These are phyloP conservation scores for Bryum argenteum DNA, from an alignment of 225 moss, liverwort and hornwort species.

Conservation along the genomic window DNA sequence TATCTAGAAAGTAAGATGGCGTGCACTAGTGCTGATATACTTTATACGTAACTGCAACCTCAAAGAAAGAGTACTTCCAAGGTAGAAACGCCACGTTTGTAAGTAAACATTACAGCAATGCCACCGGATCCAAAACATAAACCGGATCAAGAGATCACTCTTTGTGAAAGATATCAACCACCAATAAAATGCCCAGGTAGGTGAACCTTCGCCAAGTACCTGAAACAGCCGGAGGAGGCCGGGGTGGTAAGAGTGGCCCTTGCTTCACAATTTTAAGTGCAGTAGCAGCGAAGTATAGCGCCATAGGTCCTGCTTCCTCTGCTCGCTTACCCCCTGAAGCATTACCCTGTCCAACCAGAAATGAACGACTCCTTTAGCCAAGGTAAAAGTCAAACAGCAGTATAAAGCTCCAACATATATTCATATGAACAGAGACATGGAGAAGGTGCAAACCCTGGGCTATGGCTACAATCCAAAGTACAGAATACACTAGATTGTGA, in stretches of 20 bases:
- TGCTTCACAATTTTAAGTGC: conserved; percentile 57
- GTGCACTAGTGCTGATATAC: conserved; percentile 14
- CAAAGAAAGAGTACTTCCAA: conserved; percentile 7
- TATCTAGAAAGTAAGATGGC: conserved; percentile 13
- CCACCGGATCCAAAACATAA: conserved; percentile 1
- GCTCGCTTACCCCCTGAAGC: conserved; percentile 66
- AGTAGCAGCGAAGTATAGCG: conserved; percentile 52
- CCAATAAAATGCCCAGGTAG: background rate
- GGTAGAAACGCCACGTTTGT: conserved; percentile 4
- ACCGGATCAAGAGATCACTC: conserved; percentile 9
- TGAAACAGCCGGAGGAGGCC: conserved; percentile 32
- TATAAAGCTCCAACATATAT: background rate
- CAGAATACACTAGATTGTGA: background rate
- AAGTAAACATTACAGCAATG: conserved; percentile 11
- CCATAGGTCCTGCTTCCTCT: conserved; percentile 48
- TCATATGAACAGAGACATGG: background rate
- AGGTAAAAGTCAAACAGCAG: conserved; percentile 1
- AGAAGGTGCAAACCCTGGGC: conserved; percentile 8
- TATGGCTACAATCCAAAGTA: background rate
- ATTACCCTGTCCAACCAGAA: conserved; percentile 70
- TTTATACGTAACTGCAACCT: conserved; percentile 16
- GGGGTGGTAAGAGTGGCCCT: conserved; percentile 45
- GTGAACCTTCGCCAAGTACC: conserved; percentile 38
- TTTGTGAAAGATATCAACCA: background rate
- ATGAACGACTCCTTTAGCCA: conserved; percentile 11